phyloP scores from a whole-genome alignment of 768 basidiomycete species.

The Lyophyllum shimeji region DNA sequence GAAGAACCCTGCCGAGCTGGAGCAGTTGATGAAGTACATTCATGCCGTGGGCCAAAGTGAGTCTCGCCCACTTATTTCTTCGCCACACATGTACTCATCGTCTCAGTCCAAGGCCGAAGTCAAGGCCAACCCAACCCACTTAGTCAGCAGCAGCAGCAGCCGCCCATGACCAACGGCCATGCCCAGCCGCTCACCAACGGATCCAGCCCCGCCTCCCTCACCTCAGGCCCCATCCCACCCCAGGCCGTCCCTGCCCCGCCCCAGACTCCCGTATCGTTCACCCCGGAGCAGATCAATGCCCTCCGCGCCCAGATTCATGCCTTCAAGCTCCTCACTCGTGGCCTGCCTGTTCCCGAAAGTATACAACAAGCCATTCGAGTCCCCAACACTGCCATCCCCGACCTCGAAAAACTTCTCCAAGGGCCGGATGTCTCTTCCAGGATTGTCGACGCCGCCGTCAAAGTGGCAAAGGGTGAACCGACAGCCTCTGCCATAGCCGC shows the following conservation, averaged over 20 bases:
- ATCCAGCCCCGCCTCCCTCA: slow-evolving; percentile 39
- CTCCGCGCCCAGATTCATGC: slow-evolving; percentile 84
- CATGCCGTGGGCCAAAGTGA: slow-evolving; percentile 41
- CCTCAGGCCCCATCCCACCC: slow-evolving; percentile 49
- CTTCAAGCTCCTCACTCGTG: slow-evolving; percentile 69
- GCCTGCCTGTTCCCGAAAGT: slow-evolving; percentile 64
- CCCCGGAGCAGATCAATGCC: slow-evolving; percentile 68
- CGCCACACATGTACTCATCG: slow-evolving; percentile 1
- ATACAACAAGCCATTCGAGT: slow-evolving; percentile 71
- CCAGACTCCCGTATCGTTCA: slow-evolving; percentile 77
- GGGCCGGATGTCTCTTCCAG: slow-evolving; percentile 58
- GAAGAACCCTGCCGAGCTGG: slow-evolving; percentile 45
- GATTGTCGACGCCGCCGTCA: slow-evolving; percentile 74
- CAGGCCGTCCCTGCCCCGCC: slow-evolving; percentile 54
- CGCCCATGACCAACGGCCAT: slow-evolving; percentile 51
- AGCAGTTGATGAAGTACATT: slow-evolving; percentile 46
- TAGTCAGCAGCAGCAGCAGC: slow-evolving; percentile 27
- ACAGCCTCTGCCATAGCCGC: slow-evolving; percentile 24
- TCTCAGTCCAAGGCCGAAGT: slow-evolving; percentile 17
- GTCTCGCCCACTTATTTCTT: slow-evolving; percentile 14
- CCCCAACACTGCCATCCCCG: slow-evolving; percentile 57
- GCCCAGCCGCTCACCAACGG: slow-evolving; percentile 40
- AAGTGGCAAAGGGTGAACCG: slow-evolving; percentile 59
- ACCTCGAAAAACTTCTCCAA: slow-evolving; percentile 65
- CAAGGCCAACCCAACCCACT: slow-evolving; percentile 32